Evolutionary conservation across 2,329 filamentous ascomycete species (phyloP), one percentile per base, ranked within the genome.

Genomic region (Nakataea oryzae): DNA sequence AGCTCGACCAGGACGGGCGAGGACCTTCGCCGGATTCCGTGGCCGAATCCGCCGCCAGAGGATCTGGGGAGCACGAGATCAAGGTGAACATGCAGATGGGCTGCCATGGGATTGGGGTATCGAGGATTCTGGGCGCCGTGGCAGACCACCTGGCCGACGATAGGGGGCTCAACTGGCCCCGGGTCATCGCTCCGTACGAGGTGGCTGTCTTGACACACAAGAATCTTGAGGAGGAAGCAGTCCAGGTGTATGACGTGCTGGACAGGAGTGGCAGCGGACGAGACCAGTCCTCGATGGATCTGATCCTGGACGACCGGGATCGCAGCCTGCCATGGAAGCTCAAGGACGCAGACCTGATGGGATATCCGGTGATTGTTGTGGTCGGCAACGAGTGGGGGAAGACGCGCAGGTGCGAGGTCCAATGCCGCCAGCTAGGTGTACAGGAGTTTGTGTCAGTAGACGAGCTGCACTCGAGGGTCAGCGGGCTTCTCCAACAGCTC

Each of bases 101-200:
- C 62, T 99, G 95, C 72, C 91, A 97, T 71, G 95, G 95, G 0
- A 96, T 99, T 64, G 95, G 95, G 1, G 86, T 99, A 24, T 96
- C 92, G 6, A 88, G 95, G 57, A 86, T 99, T 68, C 87, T 99
- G 64, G 92, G 88, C 11, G 91, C 95, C 1, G 85, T 95, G 0
- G 93, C 93, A 1, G 88, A 93, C 65, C 82, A 88, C 54, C 78
- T 91, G 12, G 81, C 86, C 0, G 91, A 96, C 67, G 70, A 80
- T 3, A 83, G 78, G 69, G 95, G 92, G 0, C 79, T 97, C 9
- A 91, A 91, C 68, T 99, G 95, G 95, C 95, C 95, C 0, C 80
- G 87, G 7, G 86, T 79, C 12, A 92, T 97, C 66, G 91, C 95
- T 2, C 95, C 95, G 0, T 97, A 89, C 69, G 88, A 93, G 68